Percentiles rank a stretch among this genome's conserved stretches.
Conservation (phyloP, 2,329 filamentous ascomycete genomes). For the Neoscytalidium dimidiatum region DNA sequence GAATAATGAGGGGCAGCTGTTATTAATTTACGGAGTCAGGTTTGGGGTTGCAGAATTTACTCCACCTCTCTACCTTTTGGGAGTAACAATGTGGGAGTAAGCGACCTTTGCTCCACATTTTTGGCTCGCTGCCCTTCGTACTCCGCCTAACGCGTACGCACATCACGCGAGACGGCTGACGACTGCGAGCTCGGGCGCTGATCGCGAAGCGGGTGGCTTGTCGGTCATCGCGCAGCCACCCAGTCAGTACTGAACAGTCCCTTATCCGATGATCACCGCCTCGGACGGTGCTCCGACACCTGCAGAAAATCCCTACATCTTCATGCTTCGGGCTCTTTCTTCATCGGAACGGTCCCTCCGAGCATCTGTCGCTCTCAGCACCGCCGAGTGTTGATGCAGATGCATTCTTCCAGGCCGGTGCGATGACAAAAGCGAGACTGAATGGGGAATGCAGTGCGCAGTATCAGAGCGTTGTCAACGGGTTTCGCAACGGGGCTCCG, state of each 20-base stretch:
- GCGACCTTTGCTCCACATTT: neutral
- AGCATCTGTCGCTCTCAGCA: too few relatives aligned
- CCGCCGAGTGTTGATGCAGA: slow-evolving; percentile 4
- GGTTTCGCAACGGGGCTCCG: neutral
- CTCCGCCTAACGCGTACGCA: neutral
- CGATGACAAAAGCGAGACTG: neutral
- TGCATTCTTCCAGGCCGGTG: neutral
- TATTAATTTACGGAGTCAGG: neutral
- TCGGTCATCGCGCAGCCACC: neutral
- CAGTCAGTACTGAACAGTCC: neutral
- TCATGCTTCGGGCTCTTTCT: neutral
- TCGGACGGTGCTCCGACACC: neutral
- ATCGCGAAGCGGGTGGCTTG: neutral
- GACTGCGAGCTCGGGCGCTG: neutral
- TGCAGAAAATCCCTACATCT: neutral
- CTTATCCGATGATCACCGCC: neutral
- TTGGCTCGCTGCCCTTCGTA: neutral
- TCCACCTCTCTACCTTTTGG: too few relatives aligned
- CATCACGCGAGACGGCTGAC: neutral
- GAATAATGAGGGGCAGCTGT: neutral
- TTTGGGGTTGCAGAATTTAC: neutral
- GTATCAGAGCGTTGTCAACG: neutral
- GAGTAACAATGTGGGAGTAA: neutral
- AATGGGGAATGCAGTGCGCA: slow-evolving; percentile 4
- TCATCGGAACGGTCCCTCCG: too few relatives aligned